These are phyloP conservation scores for Orbilia quercus DNA, from an alignment of 2,329 filamentous ascomycete genomes.

Conservation along the genomic window DNA sequence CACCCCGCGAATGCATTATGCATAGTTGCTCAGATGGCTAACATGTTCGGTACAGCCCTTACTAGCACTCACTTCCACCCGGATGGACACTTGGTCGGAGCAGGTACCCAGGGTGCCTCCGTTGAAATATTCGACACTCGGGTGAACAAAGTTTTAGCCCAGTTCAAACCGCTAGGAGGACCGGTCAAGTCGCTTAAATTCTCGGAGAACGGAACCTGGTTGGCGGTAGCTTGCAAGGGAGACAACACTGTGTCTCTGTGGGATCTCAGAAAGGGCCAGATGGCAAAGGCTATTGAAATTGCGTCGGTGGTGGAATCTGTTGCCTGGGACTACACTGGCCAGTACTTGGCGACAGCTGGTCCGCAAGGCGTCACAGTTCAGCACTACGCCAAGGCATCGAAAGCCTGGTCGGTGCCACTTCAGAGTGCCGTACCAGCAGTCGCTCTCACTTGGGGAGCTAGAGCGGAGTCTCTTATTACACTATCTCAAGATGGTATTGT, in stretches of 20 bases:
- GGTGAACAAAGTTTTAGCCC: conserved; percentile 78
- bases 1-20: neutral
- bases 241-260: conserved; percentile 85
- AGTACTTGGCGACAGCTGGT: conserved; percentile 86
- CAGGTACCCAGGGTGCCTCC: conserved; percentile 80
- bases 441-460: conserved; percentile 79
- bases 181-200: conserved; percentile 82
- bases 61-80: conserved; percentile 89
- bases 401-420: conserved; percentile 88
- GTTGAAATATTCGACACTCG: conserved; percentile 92
- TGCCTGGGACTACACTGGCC: conserved; percentile 93
- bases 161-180: conserved; percentile 73
- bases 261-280: conserved; percentile 86
- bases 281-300: conserved; percentile 85
- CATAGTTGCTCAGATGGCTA: conserved; percentile 23
- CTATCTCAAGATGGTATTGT: conserved; percentile 80
- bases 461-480: conserved; percentile 78
- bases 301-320: conserved; percentile 81
- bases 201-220: conserved; percentile 97
- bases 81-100: conserved; percentile 92
- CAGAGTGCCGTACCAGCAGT: conserved; percentile 78
- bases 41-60: conserved; percentile 59
- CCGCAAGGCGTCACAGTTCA: conserved; percentile 84
- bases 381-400: conserved; percentile 86
- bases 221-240: conserved; percentile 82